Percentiles rank a stretch among this genome's conserved stretches.
phyloP scores from a whole-genome alignment of 768 basidiomycete species.

The Mycena floridula region DNA sequence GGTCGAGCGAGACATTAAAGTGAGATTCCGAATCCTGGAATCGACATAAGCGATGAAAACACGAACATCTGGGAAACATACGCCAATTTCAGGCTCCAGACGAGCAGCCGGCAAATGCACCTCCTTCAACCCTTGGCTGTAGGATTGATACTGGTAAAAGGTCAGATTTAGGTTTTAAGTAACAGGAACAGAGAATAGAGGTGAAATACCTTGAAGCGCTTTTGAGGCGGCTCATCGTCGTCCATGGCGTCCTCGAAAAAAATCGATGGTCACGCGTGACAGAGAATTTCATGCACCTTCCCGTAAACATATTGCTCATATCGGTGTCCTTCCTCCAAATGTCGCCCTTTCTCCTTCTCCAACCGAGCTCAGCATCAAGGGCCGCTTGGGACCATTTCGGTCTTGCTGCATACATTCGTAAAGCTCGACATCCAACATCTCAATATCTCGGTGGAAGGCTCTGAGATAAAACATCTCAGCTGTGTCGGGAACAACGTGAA shows the following conservation, averaged over 20 bases:
- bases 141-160: conserved; percentile 38
- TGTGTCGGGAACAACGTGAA: conserved; percentile 94
- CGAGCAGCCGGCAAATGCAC: conserved; percentile 41
- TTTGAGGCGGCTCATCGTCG: too few species aligned
- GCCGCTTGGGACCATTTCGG: conserved; percentile 42
- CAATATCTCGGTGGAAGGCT: conserved; percentile 55
- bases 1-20: conserved; percentile 66
- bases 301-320: conserved; percentile 45
- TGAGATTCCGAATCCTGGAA: conserved; percentile 70
- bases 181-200: background rate
- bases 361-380: conserved; percentile 34
- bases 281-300: background rate
- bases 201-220: conserved; percentile 5
- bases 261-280: background rate
- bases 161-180: background rate
- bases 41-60: background rate
- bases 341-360: conserved; percentile 36
- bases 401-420: conserved; percentile 43
- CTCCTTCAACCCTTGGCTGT: conserved; percentile 36
- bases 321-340: conserved; percentile 42
- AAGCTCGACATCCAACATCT: conserved; percentile 36
- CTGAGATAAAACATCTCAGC: conserved; percentile 67
- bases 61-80: conserved; percentile 17
- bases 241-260: background rate
- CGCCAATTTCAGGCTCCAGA: conserved; percentile 41